Base-by-base conservation (phyloP, 768 basidiomycete genomes). In the Leccinum longicurvipes region DNA sequence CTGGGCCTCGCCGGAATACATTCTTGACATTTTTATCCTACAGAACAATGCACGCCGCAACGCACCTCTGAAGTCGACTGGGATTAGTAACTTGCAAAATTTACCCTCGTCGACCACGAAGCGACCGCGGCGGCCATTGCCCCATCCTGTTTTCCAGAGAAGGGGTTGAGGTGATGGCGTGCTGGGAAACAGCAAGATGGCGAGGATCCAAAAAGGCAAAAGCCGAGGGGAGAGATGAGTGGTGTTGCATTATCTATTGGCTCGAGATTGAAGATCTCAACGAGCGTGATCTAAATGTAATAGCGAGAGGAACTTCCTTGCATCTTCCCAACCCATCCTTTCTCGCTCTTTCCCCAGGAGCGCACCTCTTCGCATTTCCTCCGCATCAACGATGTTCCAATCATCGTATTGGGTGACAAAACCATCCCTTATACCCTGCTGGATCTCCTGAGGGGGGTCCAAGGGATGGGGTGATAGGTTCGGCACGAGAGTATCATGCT, bases 341-440 rank as follows among this genome's bases (percentile, higher is more conserved):
- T 92, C 89, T 49, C 87, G 77, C 69, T 90, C 89, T 68, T 92
- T 92, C 1, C 82, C 84, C 19, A 72, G 51, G 28, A 54, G 65
- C 58, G 73, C 70, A 0, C 91, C 93, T 47, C 81, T 72, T 51
- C 77, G 74, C 34, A 79, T 65, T 73, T 97, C 96, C 66, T 87
- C 89, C 27, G 68, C 75, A 65, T 94, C 84, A 4, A 96, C 77
- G 63, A 58, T 67, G 71, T 82, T 82, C 95, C 94, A 98, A 57
- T 87, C 84, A 25, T 72, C 70, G 66, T 93, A 91, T 47, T 78
- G 75, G 1, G 83, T 81, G 3, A 93, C 80, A 8, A 65, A 42
- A 15, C 75, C 74, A 27, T 67, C 74, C 63, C 57, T 60, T 49
- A 79, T 60, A 0, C 73, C 82, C 48, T 69, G 72, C 59, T 69